phyloP scores from a whole-genome alignment of 2,329 filamentous ascomycete genomes.

The Fusarium dlaminii region DNA sequence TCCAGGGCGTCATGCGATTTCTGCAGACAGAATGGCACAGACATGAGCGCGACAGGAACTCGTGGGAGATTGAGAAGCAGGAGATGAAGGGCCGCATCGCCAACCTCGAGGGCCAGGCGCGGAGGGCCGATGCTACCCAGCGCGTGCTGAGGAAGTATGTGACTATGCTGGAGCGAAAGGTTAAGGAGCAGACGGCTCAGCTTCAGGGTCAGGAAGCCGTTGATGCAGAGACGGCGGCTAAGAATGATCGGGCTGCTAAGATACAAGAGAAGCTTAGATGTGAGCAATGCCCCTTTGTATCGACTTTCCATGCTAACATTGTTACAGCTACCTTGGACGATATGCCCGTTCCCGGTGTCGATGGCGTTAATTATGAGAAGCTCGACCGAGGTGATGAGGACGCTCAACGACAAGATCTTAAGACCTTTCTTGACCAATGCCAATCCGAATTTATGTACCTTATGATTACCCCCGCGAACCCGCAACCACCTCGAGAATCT shows the following conservation, averaged over 20 bases:
- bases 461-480: slow-evolving; percentile 74
- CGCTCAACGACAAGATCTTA: slow-evolving; percentile 62
- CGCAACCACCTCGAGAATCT: slow-evolving; percentile 70
- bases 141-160: slow-evolving; percentile 92
- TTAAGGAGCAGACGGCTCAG: slow-evolving; percentile 83
- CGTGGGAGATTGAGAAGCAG: slow-evolving; percentile 98
- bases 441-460: slow-evolving; percentile 74
- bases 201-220: slow-evolving; percentile 58
- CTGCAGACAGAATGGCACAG: slow-evolving; percentile 99
- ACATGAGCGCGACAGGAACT: slow-evolving; percentile 96
- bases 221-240: slow-evolving; percentile 55
- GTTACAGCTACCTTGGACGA: slow-evolving; percentile 56
- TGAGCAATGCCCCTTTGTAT: slow-evolving; percentile 46
- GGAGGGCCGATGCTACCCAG: slow-evolving; percentile 87
- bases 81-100: slow-evolving; percentile 99
- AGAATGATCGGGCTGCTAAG: slow-evolving; percentile 62
- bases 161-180: slow-evolving; percentile 84
- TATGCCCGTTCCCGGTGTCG: slow-evolving; percentile 54
- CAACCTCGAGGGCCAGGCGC: slow-evolving; percentile 87
- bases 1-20: slow-evolving; percentile 94
- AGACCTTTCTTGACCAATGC: slow-evolving; percentile 71
- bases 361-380: slow-evolving; percentile 58
- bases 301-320: slow-evolving; percentile 15
- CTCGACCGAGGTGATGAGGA: slow-evolving; percentile 58
- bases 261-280: slow-evolving; percentile 67